Conservation (phyloP, 352 stramenopile genomes). For the Globisporangium perplexum region DNA sequence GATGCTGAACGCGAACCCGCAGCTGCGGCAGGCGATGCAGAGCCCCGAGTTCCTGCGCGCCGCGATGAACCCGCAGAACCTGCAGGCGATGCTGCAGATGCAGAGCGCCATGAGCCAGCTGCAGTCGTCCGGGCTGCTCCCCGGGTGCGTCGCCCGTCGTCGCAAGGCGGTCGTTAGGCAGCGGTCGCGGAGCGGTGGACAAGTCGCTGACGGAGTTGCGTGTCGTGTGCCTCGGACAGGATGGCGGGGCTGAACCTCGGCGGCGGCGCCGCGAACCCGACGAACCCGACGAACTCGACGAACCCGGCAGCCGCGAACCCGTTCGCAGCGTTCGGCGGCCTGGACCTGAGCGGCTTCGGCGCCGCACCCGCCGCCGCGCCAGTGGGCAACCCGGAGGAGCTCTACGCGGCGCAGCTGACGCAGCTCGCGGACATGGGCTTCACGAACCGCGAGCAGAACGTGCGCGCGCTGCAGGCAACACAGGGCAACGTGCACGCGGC, state of each 20-base stretch:
- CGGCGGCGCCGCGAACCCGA: conserved; percentile 1
- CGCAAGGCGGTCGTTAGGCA: too few relatives aligned
- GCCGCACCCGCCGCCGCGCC: conserved; percentile 19
- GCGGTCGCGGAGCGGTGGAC: too few relatives aligned
- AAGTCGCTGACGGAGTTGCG: too few relatives aligned
- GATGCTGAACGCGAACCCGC: conserved; percentile 85
- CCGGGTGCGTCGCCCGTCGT: conserved; percentile 31
- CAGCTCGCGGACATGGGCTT: conserved; percentile 92
- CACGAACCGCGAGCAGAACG: conserved; percentile 82
- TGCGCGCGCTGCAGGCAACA: conserved; percentile 81
- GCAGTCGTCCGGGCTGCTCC: conserved; percentile 55
- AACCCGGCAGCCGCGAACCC: conserved; percentile 21
- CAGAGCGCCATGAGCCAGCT: conserved; percentile 86
- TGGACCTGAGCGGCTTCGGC: conserved; percentile 17
- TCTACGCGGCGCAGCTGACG: conserved; percentile 84
- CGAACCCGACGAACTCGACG: too few relatives aligned
- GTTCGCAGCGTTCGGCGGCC: conserved; percentile 38
- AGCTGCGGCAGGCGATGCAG: conserved; percentile 86
- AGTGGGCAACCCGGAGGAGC: conserved; percentile 68
- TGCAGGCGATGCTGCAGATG: conserved; percentile 91
- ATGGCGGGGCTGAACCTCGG: conserved; percentile 47
- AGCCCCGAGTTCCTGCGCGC: conserved; percentile 83
- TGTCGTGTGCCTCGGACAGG: conserved; percentile 15
- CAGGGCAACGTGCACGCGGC: conserved; percentile 87
- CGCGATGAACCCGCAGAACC: conserved; percentile 87